Conservation (phyloP, 2,329 filamentous ascomycete species). For the Pseudogymnoascus sp. region DNA sequence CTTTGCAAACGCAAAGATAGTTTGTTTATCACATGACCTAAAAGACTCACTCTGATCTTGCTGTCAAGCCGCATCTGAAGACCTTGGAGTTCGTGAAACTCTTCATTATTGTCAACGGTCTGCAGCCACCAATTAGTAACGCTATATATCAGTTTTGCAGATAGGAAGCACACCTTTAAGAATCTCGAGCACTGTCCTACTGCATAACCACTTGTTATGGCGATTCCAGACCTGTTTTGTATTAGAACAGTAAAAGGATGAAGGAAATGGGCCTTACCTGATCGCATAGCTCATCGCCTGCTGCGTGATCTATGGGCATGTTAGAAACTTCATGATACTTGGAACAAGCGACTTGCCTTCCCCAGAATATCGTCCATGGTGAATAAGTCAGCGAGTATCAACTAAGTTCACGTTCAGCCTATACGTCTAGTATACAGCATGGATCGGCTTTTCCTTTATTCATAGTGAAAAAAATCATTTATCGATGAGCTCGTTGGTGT, state of each 20-base stretch:
- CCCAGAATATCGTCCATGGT: conserved; percentile 41
- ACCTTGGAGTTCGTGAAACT: conserved; percentile 58
- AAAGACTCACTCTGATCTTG: conserved; percentile 67
- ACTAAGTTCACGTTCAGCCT: not conserved
- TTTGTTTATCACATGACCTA: not conserved
- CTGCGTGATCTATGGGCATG: conserved; percentile 47
- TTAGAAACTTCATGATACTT: conserved; percentile 1
- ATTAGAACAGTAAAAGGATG: not conserved
- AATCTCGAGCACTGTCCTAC: conserved; percentile 72
- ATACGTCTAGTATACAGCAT: not conserved
- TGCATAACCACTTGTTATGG: conserved; percentile 79
- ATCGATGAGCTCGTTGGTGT: not conserved
- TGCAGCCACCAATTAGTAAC: conserved; percentile 20
- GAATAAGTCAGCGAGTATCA: not conserved
- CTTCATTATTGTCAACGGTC: conserved; percentile 62
- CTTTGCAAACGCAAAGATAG: not conserved
- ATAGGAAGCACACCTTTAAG: conserved; percentile 47
- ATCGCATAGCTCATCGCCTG: conserved; percentile 75
- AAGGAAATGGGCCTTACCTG: conserved; percentile 4
- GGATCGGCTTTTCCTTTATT: not conserved
- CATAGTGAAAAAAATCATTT: conserved; percentile 4
- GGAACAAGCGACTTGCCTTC: conserved; percentile 38
- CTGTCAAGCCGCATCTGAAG: conserved; percentile 69
- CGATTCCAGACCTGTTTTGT: conserved; percentile 58
- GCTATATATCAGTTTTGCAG: not conserved